Base-by-base conservation (phyloP, 176 grass and related monocot species). In the Cymbopogon citratus region DNA sequence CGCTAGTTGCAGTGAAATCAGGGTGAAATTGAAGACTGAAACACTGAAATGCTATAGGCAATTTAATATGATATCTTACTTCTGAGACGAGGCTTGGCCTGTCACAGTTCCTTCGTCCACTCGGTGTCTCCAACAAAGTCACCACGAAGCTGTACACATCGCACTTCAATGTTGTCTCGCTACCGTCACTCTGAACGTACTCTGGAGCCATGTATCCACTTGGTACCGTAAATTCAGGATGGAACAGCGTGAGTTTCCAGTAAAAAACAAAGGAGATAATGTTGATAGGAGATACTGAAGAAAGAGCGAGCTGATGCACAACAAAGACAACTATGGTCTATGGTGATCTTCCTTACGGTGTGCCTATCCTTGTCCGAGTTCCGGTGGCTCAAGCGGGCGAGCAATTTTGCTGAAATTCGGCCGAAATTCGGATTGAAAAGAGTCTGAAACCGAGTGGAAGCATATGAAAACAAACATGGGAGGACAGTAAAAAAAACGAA, bases 171-270 rank as follows among this genome's bases (percentile, higher is more conserved):
- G 75, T 63, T 5, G 36, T 76, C 52, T 76, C 12, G 10, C 12
- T 33, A 0, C 41, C 69, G 0, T 62, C 54, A 1, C 7, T 14
- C 24, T 25, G 74, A 39, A 76, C 57, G 6, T 78, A 65, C 59
- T 78, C 75, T 1, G 75, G 75, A 46, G 75, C 59, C 36, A 63
- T 64, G 33, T 78, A 78, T 9, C 25, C 75, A 44, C 75, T 77
- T 77, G 10, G 21, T 4, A 60, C 16, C 4, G 44, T 2, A 29
- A 0, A 27, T 28, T 18, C 14, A 51, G 5, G 7, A n/a, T n/a
- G n/a, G n/a, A 51, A 18, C 26, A 31, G 7, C 12, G 24, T 46
- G 23, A 45, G 69, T 46, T 71, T 15, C 0, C 11, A 25, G 6
- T 3, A 15, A 24, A 40, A 3, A 35, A 15, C 8, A 0, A 18